Evolutionary conservation across 768 basidiomycete genomes (phyloP), one percentile per base, ranked within the genome.

Genomic region (Amanita rubescens): DNA sequence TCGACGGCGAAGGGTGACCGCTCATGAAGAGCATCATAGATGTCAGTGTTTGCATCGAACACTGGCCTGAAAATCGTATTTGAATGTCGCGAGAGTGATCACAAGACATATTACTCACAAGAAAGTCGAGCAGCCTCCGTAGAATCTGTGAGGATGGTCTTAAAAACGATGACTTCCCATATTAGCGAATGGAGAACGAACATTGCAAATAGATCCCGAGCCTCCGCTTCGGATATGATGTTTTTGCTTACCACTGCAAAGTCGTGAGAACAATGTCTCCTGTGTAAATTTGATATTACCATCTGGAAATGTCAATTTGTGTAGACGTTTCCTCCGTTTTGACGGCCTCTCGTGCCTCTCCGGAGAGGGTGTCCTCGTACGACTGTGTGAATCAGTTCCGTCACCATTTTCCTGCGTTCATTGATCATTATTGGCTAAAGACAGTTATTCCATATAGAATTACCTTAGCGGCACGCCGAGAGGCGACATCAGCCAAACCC

Each of bases 1-100:
- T 94, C 84, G 20, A 97, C 85, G 38, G 91, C 91, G 69, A 95
- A 96, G 0, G 94, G 94, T 49, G 93, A 95, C 44, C 94, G 84
- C 54, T 86, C 81, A 62, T 90, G 90, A 53, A 97, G 72, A 39
- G 82, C 79, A 42, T 94, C 89, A 67, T 82, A 96, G 0, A 90
- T 93, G 66, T 97, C 94, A n/a, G 78, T 71, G 39, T 71, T 77
- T 3, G 75, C 77, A 67, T 96, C 92, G 62, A 94, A 94, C 5
- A 95, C 84, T 41, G 94, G 90, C 35, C 77, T 79, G 52, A 22
- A 38, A 48, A 56, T 39, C 44, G 44, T 2, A 49, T 58, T n/a
- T 50, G 30, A 8, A 49, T 27, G 12, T 22, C 24, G 25, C 34
- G n/a, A 27, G 35, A 20, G 15, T 20, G 24, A 4, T 4, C 5